Base-by-base conservation (phyloP, 2,329 filamentous ascomycete genomes). In the Dothistroma septosporum region DNA sequence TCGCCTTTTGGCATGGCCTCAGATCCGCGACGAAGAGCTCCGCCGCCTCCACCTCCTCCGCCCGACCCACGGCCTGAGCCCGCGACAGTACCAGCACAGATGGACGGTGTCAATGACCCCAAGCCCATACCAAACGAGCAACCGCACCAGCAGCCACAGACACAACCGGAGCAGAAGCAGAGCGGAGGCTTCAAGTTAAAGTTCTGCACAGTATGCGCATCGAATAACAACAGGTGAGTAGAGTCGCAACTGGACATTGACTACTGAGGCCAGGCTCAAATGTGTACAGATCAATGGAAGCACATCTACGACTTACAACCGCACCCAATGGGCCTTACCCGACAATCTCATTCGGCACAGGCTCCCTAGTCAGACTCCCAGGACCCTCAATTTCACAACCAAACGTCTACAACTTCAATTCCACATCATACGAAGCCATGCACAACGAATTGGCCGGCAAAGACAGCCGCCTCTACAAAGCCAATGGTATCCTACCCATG, bases 151-250 rank as follows among this genome's bases (percentile, higher is more conserved):
- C 68, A 58, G 19, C 58, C 69, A 73, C 57, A 61, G 64, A 54
- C 67, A 64, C 61, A 9, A 55, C 49, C 44, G 73, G 76, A 59
- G 80, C 82, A 60, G 78, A 78, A 58, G 44, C 48, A 52, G 57
- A 52, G 57, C 28, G 79, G 79, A n/a, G 85, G 82, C 56, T 96
- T 87, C 82, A 96, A 94, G 77, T 84, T 99, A 64, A 95, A 90
- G 73, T 97, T 97, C 77, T 97, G 92, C 80, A 97, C 94, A 2
- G 93, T 99, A n/a, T 99, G 94, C 77, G 94, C 94, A 8, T 96
- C 92, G 72, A 99, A 99, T 72, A 92, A 99, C 76, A 99, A 99
- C 73, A 87, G 94, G 86, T 96, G 81, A 65, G 82, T 11, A 55
- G 41, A 48, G 12, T 57, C 58, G 44, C 41, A 52, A 61, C 57